Conservation (phyloP, 768 basidiomycete genomes). For the Rickenella mellea region DNA sequence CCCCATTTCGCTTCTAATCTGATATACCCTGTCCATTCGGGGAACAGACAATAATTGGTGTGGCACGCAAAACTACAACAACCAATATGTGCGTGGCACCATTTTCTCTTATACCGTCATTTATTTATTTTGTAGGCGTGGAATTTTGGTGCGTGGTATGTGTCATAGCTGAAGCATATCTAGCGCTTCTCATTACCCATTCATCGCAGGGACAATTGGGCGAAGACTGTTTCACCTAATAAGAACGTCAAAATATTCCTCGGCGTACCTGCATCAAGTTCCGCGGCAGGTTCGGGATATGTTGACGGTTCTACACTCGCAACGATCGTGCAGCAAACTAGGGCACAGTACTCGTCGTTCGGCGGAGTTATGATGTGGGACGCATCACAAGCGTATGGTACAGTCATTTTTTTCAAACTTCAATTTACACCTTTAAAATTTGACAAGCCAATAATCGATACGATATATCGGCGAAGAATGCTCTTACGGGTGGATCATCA, state of each 20-base stretch:
- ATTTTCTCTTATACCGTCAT: not conserved
- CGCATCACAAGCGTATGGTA: conserved; percentile 21
- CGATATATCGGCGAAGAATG: conserved; percentile 51
- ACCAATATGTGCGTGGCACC: conserved; percentile 26
- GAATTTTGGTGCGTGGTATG: conserved; percentile 25
- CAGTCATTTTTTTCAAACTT: not conserved
- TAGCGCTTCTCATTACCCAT: no score
- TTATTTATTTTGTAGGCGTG: conserved; percentile 31
- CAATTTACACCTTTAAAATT: no score
- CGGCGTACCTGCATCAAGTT: conserved; percentile 49
- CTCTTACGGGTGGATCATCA: conserved; percentile 29
- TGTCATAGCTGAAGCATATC: no score
- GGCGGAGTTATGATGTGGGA: conserved; percentile 50
- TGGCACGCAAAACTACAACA: conserved; percentile 36
- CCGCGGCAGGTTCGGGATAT: conserved; percentile 54
- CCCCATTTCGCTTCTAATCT: not conserved
- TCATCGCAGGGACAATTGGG: conserved; percentile 40
- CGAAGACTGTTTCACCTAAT: conserved; percentile 47
- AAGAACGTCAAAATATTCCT: conserved; percentile 56
- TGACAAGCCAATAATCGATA: conserved; percentile 53
- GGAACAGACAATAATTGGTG: conserved; percentile 48
- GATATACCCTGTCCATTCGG: not conserved
- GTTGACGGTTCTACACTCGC: conserved; percentile 36
- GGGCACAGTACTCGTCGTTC: conserved; percentile 51
- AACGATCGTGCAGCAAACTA: conserved; percentile 38